Conservation (phyloP, 192 early-diverging fungal species). For the Phycomyces nitens region DNA sequence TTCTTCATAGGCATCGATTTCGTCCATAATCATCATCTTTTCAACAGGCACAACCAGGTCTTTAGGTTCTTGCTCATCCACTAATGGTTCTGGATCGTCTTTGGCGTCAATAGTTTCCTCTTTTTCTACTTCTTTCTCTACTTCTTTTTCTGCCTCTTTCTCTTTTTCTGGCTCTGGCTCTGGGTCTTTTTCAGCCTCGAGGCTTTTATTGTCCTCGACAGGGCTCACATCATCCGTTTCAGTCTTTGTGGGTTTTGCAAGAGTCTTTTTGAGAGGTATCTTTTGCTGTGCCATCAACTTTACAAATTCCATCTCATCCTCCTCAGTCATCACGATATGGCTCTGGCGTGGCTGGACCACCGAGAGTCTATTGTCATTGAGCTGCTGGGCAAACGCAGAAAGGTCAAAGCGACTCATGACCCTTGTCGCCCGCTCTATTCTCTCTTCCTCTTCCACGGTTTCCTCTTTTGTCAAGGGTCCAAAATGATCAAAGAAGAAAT, state of each 20-base stretch:
- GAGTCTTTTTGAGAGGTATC: conserved; percentile 5
- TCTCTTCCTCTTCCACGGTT: neutral
- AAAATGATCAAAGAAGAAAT: neutral
- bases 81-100: neutral
- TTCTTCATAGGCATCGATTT: too few species aligned
- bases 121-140: neutral
- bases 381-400: conserved; percentile 20
- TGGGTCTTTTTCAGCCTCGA: too few species aligned
- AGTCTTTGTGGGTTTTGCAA: neutral
- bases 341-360: conserved; percentile 20
- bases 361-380: conserved; percentile 26
- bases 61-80: neutral
- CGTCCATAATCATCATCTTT: too few species aligned
- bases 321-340: conserved; percentile 18
- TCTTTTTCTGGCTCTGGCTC: too few species aligned
- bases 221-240: too few species aligned
- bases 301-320: conserved; percentile 22
- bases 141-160: neutral
- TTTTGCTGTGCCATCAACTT: conserved; percentile 15
- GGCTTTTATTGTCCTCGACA: too few species aligned
- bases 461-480: neutral
- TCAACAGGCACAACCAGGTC: too few species aligned
- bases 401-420: conserved; percentile 16
- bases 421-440: neutral
- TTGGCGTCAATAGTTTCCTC: neutral